Evolutionary conservation across 78 protist species (phyloP), one percentile per base, ranked within the genome.

Genomic region (Guillardia theta): DNA sequence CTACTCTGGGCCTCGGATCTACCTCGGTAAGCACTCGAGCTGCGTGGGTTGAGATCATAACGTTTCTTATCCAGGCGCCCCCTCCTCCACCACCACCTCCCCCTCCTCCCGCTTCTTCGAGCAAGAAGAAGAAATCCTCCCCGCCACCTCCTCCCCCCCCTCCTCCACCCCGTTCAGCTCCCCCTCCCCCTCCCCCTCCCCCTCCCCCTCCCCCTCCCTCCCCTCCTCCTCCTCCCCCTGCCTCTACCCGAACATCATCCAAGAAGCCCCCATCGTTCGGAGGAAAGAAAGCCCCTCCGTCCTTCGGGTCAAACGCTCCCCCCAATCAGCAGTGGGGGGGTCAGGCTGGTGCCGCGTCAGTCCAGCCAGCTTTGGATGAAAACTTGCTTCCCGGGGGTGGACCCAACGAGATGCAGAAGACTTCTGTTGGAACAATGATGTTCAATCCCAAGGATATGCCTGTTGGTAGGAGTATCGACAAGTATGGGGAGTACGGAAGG

Each of bases 111-210:
- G 58, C 33, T 6, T 6, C 90, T 39, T 48, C 22, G 48, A 76
- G 87, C 87, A 37, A 15, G 39, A n/a, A n/a, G n/a, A n/a, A n/a
- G n/a, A n/a, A n/a, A n/a, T n/a, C n/a, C n/a, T n/a, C n/a, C n/a
- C n/a, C n/a, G 44, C 87, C 87, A 12, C 90, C 90, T 2, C 48
- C 90, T 78, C 90, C 90, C 10, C 90, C 90, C 45, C 48, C 46
- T 39, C 90, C 10, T 18, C 53, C 43, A 37, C 5, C 90, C 48
- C 90, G 44, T 30, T 44, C 45, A 8, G 12, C 90, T 33, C 37
- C 90, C 48, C 90, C 90, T 37, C 8, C 90, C 53, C 33, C 90
- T 9, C 90, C 90, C 1, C 90, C 90, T 0, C 53, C 90, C 5
- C 88, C 88, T 9, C 88, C 88, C 5, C 48, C 90, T 30, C 50